phyloP scores from a whole-genome alignment of 331 rosid genomes.

The Telfairia occidentalis region DNA sequence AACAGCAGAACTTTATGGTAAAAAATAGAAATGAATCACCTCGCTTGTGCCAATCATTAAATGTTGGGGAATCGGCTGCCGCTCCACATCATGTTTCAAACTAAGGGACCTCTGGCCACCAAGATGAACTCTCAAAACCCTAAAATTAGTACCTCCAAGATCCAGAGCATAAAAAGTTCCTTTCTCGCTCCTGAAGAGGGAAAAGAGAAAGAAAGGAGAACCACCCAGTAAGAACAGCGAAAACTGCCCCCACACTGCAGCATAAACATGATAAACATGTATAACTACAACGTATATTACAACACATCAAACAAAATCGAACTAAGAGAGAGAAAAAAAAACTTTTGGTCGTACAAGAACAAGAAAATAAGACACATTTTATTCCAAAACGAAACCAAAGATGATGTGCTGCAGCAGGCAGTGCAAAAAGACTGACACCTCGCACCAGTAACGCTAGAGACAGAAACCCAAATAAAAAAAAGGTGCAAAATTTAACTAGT shows the following conservation, averaged over 20 bases:
- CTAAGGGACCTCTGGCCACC: slow-evolving; percentile 34
- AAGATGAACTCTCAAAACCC: slow-evolving; percentile 59
- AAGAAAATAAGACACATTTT: neutral
- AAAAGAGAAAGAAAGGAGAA: neutral
- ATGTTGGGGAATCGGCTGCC: slow-evolving; percentile 45
- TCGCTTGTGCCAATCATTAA: slow-evolving; percentile 54
- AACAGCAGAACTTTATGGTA: neutral
- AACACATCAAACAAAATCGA: slow-evolving; percentile 1
- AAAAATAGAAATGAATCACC: slow-evolving; percentile 37
- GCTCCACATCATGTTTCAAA: slow-evolving; percentile 24
- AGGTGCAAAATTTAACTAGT: neutral
- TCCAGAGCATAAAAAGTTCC: slow-evolving; percentile 71
- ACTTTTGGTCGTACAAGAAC: neutral
- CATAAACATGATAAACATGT: neutral
- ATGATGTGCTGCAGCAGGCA: neutral
- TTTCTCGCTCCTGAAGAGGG: slow-evolving; percentile 40
- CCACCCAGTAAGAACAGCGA: slow-evolving; percentile 1
- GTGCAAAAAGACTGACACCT: neutral
- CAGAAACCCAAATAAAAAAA: neutral
- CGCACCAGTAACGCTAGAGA: neutral
- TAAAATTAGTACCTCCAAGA: slow-evolving; percentile 68
- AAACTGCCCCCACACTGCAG: slow-evolving; percentile 6
- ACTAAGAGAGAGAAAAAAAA: neutral
- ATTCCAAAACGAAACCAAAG: neutral
- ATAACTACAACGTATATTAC: neutral